A percentile compares a stretch with the other conserved stretches of the same genome.
These are phyloP conservation scores for Colletotrichum sp. DNA, from an alignment of 2,329 filamentous ascomycete species.

Conservation along the genomic window DNA sequence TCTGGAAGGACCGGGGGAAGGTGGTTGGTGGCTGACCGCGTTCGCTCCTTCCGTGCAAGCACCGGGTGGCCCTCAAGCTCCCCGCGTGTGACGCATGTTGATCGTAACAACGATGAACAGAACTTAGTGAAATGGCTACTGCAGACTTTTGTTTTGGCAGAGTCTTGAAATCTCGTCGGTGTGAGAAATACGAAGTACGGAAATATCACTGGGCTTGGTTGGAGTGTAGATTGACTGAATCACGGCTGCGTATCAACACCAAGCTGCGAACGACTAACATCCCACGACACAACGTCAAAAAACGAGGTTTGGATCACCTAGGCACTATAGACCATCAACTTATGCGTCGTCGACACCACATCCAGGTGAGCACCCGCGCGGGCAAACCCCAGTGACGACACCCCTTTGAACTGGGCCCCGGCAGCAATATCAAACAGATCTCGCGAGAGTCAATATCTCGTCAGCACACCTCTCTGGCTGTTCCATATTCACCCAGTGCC, in stretches of 20 bases:
- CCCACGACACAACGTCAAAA: no score
- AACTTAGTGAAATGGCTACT: neutral
- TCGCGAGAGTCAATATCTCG: neutral
- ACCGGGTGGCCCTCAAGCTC: neutral
- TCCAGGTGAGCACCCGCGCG: neutral
- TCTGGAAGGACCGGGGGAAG: neutral
- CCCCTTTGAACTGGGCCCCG: neutral
- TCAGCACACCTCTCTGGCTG: slow-evolving; percentile 44
- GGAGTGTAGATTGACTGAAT: neutral
- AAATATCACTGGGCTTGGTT: neutral
- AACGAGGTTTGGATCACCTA: neutral
- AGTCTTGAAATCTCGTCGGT: neutral
- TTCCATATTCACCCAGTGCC: slow-evolving; percentile 75
- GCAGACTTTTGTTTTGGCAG: no score
- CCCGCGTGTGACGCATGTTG: neutral
- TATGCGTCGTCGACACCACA: neutral
- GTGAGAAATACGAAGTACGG: neutral
- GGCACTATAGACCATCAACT: neutral
- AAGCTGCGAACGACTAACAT: neutral
- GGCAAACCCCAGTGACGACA: neutral
- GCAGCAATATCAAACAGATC: neutral
- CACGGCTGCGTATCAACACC: neutral
- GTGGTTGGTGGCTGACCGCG: neutral
- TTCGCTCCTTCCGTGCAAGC: neutral
- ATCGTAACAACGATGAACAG: neutral